phyloP scores from a whole-genome alignment of 116 monocot species.

The Posidonia oceanica region DNA sequence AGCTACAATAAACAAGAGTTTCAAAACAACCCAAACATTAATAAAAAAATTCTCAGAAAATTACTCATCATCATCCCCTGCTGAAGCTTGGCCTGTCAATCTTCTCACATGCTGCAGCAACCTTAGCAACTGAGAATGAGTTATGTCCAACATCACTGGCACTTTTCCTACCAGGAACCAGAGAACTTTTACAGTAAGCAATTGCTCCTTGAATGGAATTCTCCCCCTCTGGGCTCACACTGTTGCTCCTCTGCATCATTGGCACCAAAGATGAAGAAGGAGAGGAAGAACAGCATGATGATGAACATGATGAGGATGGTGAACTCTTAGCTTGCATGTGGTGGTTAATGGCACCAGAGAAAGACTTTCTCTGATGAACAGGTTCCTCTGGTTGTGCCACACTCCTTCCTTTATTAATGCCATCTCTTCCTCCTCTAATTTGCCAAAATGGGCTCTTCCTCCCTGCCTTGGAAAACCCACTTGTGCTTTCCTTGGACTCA shows the following conservation, averaged over 20 bases:
- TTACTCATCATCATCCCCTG: conserved; percentile 6
- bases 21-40: neutral
- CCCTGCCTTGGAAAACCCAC: conserved; percentile 7
- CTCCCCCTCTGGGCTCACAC: conserved; percentile 48
- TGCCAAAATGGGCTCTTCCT: conserved; percentile 25
- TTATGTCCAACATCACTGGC: conserved; percentile 33
- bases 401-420: conserved; percentile 8
- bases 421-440: conserved; percentile 6
- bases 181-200: conserved; percentile 67
- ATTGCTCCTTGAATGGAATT: conserved; percentile 72
- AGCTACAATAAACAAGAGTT: neutral
- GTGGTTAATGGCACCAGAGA: conserved; percentile 39
- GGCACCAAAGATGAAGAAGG: conserved; percentile 3
- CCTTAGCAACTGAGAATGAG: conserved; percentile 18
- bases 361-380: conserved; percentile 29
- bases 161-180: conserved; percentile 36
- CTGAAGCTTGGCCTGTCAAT: conserved; percentile 7
- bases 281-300: conserved; percentile 24
- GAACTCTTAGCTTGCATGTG: conserved; percentile 9
- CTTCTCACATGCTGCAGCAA: conserved; percentile 8
- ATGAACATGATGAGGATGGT: conserved; percentile 15
- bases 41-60: neutral
- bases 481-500: conserved; percentile 20
- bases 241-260: conserved; percentile 36
- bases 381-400: conserved; percentile 6